Evolutionary conservation across 2,329 filamentous ascomycete genomes (phyloP), one percentile per base, ranked within the genome.

Genomic region (Pseudogymnoascus sp.): DNA sequence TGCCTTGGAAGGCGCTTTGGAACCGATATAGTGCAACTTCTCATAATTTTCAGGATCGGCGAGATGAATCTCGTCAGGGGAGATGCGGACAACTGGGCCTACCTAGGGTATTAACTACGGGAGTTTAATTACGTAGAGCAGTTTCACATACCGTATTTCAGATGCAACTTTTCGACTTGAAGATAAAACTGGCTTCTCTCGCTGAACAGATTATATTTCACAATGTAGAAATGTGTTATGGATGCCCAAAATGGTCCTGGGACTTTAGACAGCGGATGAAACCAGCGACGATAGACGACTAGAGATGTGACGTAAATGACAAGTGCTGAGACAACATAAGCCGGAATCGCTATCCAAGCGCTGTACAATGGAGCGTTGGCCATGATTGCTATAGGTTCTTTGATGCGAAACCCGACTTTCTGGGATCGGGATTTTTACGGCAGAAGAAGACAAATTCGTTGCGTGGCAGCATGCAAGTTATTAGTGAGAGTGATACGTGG

Each of bases 221-320:
- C 43, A 33, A 38, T 38, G 35, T 38, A 75, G 2, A 75, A 28
- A 50, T 74, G 70, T 6, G 73, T 74, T n/a, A 75, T 43, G 8
- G 67, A 71, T 2, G 72, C 73, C 24, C 68, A 56, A 38, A 74
- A 72, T 14, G 72, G 73, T 3, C 72, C 73, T 0, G 72, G 72
- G 35, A 66, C 73, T 11, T 66, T 65, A 12, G 71, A 66, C 3
- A 75, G 66, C 0, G 72, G 73, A 37, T 75, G 73, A 5, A 73
- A 66, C 31, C 40, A 68, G 1, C 66, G 60, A 50, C 66, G 68
- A 61, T 71, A 71, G 22, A 70, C n/a, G 53, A 67, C 56, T n/a
- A 16, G 35, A 38, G 12, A 38, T n/a, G 12, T n/a, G 35, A 38
- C 4, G 35, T 38, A 38, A 38, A 38, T 7, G 35, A n/a, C 35